phyloP scores from a whole-genome alignment of 768 basidiomycete genomes.

The Pluteus cervinus region DNA sequence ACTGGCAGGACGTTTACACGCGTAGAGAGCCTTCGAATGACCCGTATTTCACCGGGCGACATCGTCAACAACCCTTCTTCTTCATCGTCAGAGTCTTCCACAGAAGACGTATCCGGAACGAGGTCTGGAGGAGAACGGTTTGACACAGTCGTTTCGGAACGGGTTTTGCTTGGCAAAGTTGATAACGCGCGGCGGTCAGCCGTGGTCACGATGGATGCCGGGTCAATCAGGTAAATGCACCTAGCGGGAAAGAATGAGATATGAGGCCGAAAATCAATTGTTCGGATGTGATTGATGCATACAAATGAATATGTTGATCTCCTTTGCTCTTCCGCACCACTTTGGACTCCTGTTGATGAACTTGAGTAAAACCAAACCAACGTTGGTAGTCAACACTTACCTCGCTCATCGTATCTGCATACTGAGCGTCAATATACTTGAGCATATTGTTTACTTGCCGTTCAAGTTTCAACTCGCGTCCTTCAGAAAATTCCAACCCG shows the following conservation, averaged over 20 bases:
- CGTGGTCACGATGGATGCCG: conserved; percentile 57
- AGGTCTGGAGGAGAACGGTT: conserved; percentile 47
- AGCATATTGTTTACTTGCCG: conserved; percentile 69
- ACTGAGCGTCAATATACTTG: conserved; percentile 76
- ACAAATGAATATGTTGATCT: conserved; percentile 89
- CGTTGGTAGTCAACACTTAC: conserved; percentile 30
- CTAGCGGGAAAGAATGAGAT: conserved; percentile 28
- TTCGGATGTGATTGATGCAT: conserved; percentile 21
- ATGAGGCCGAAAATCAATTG: conserved; percentile 5
- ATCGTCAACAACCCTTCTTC: conserved; percentile 52
- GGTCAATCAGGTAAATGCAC: conserved; percentile 84
- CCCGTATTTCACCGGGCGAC: conserved; percentile 73
- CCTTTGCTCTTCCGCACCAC: conserved; percentile 82
- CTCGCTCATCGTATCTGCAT: conserved; percentile 84
- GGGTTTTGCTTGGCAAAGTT: conserved; percentile 44
- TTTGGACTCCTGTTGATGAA: conserved; percentile 66
- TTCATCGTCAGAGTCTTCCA: conserved; percentile 43
- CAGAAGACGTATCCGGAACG: conserved; percentile 47
- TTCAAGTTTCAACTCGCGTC: conserved; percentile 73
- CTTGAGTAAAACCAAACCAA: conserved; percentile 1
- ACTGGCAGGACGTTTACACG: conserved; percentile 81
- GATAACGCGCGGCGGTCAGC: conserved; percentile 44
- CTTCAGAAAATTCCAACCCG: conserved; percentile 69
- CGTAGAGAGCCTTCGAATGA: conserved; percentile 67
- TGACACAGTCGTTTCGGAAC: conserved; percentile 64